Percentiles rank a stretch among this genome's conserved stretches.
Evolutionary conservation across 345 rosid genomes (phyloP).

Genomic region (Gossypium thurberi): DNA sequence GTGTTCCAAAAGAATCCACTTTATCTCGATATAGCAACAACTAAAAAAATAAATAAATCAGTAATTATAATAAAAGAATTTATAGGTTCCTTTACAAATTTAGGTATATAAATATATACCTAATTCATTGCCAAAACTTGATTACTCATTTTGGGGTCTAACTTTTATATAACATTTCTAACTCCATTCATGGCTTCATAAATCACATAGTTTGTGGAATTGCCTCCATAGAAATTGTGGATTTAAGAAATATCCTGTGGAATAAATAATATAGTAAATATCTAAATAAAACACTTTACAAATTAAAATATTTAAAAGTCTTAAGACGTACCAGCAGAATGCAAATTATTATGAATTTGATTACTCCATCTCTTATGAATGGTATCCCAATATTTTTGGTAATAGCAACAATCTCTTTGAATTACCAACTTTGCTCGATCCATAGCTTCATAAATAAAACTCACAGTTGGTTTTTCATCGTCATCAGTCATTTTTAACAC

Average conservation of each 20-base stretch:
- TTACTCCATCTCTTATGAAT: neutral
- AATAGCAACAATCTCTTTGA: neutral
- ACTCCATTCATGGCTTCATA: too few relatives aligned
- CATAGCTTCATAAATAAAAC: neutral
- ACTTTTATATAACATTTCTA: neutral
- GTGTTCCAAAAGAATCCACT: neutral
- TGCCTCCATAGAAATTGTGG: too few relatives aligned
- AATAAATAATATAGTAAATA: too few relatives aligned
- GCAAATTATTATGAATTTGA: neutral
- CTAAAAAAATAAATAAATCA: too few relatives aligned
- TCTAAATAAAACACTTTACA: too few relatives aligned
- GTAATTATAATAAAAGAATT: too few relatives aligned
- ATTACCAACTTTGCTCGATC: neutral
- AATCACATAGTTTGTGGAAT: too few relatives aligned
- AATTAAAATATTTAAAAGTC: too few relatives aligned
- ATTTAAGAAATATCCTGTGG: neutral
- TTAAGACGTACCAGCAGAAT: neutral
- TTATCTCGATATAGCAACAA: too few relatives aligned
- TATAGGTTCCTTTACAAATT: too few relatives aligned
- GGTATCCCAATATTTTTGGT: too few relatives aligned
- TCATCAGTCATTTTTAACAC: neutral
- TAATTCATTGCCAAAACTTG: neutral
- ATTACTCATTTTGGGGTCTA: too few relatives aligned
- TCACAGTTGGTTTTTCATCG: neutral
- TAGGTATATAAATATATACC: neutral